phyloP scores from a whole-genome alignment of 345 rosid species.

The Gossypium turneri region DNA sequence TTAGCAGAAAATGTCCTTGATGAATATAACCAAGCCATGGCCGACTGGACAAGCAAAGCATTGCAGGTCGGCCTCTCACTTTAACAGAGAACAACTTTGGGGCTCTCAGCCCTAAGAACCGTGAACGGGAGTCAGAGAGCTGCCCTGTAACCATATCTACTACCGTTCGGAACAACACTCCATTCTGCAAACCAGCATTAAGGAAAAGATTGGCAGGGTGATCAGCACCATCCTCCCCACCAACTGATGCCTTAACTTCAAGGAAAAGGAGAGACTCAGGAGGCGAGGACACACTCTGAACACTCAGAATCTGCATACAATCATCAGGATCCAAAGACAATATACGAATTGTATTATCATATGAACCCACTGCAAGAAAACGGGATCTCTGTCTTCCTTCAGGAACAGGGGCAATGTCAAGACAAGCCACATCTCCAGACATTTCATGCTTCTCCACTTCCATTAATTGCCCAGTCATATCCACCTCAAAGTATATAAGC shows the following conservation, averaged over 20 bases:
- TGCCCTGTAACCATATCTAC: conserved; percentile 99
- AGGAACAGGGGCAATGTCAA: conserved; percentile 98
- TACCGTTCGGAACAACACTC: conserved; percentile 88
- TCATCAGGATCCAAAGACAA: conserved; percentile 97
- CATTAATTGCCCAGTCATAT: conserved; percentile 92
- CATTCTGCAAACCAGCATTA: conserved; percentile 89
- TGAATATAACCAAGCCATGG: conserved; percentile 99
- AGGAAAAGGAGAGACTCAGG: conserved; percentile 97
- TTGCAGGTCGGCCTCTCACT: conserved; percentile 89
- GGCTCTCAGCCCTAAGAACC: conserved; percentile 88
- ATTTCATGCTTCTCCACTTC: conserved; percentile 99
- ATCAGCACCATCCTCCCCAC: conserved; percentile 99
- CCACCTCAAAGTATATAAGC: conserved; percentile 96
- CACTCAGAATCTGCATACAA: conserved; percentile 92
- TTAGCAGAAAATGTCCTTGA: conserved; percentile 91
- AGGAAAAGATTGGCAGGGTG: conserved; percentile 98
- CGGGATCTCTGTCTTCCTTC: conserved; percentile 99
- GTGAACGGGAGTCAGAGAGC: conserved; percentile 94
- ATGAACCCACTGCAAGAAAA: conserved; percentile 99
- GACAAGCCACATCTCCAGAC: conserved; percentile 98
- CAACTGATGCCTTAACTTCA: conserved; percentile 92
- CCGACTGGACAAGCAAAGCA: conserved; percentile 94
- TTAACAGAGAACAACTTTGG: conserved; percentile 83
- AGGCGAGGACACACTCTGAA: conserved; percentile 96
- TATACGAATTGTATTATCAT: conserved; percentile 86